Base-by-base conservation (phyloP, 2,329 filamentous ascomycete genomes). In the Penicillium sp. region DNA sequence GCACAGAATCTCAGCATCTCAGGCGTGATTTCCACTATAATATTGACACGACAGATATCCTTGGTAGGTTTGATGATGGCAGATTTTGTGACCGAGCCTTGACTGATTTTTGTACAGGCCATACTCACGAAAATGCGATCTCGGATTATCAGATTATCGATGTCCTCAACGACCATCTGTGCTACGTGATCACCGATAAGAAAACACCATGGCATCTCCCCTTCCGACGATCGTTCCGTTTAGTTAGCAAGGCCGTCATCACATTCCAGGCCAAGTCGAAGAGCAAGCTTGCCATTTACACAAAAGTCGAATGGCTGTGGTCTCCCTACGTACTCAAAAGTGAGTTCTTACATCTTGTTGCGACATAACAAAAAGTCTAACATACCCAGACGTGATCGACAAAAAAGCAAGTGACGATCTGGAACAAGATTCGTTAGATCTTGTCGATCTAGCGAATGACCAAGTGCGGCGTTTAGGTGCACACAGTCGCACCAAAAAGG, bases 201-300 rank as follows among this genome's bases (percentile, higher is more conserved):
- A 84, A 84, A 58, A 81, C 79, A 0, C 84, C 85, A 0, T 96
- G 91, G 90, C 91, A 96, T 76, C 80, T 97, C 35, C 94, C 94
- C 11, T 87, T 91, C 69, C 84, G 87, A 49, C 80, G 85, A 45
- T 83, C 85, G 47, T 96, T 97, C 74, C 87, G 87, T 63, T 78
- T 97, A 19, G 84, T 95, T 53, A 93, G 85, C 61, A 97, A 96
- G 74, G 86, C 96, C 59, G 91, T 97, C 60, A 94, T 99, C 59
- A 97, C 94, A 2, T 91, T 97, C 67, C 82, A 93, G 56, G 86
- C 91, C 48, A 97, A 97, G 75, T 91, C 90, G 11, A 91, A 88
- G 71, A 96, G 91, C 73, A 97, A 94, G 75, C 83, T 99, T 51
- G 88, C 91, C 26, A 84, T 97, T 40, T 96, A 90, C 74, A 89